These are phyloP conservation scores for Gillenia trifoliata DNA, from an alignment of 306 rosid genomes.

Conservation along the genomic window DNA sequence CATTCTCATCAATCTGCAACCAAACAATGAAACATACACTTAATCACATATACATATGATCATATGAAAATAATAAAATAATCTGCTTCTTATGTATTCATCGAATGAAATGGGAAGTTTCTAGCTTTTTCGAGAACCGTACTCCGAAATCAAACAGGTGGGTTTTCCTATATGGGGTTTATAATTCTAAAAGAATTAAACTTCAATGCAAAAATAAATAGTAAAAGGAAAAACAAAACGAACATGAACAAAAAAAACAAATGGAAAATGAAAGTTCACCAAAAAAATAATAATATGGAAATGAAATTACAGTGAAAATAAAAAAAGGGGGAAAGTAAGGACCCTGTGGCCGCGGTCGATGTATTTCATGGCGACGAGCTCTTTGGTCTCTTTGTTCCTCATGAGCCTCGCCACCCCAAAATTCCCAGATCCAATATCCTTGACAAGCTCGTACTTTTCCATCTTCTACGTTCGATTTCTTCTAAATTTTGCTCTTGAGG, in stretches of 20 bases:
- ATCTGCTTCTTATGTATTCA: not conserved
- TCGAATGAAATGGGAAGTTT: not conserved
- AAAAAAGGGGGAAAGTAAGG: not conserved
- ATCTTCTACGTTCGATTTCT: slow-evolving; percentile 14
- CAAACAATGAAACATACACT: not conserved
- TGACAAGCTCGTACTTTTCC: slow-evolving; percentile 78
- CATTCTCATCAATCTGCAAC: slow-evolving; percentile 75
- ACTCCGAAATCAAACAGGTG: not conserved
- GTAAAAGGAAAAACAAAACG: not conserved
- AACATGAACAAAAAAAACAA: too few relatives aligned
- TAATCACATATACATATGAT: not conserved
- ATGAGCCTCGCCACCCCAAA: slow-evolving; percentile 82
- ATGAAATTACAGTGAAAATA: not conserved
- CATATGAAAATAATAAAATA: not conserved
- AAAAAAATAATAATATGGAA: not conserved
- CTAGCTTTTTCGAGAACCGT: not conserved
- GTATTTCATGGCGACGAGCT: slow-evolving; percentile 83
- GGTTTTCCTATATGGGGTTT: not conserved
- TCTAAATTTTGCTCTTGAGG: not conserved
- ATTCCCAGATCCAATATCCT: slow-evolving; percentile 86
- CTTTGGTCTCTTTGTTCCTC: slow-evolving; percentile 65
- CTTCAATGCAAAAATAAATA: not conserved
- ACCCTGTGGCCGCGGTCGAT: slow-evolving; percentile 73
- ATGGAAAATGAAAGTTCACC: not conserved
- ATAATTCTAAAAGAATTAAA: not conserved